A percentile compares a stretch with the other conserved stretches of the same genome.
These are phyloP conservation scores for Calonectria pseudoturangicola DNA, from an alignment of 2,329 filamentous ascomycete genomes.

Conservation along the genomic window DNA sequence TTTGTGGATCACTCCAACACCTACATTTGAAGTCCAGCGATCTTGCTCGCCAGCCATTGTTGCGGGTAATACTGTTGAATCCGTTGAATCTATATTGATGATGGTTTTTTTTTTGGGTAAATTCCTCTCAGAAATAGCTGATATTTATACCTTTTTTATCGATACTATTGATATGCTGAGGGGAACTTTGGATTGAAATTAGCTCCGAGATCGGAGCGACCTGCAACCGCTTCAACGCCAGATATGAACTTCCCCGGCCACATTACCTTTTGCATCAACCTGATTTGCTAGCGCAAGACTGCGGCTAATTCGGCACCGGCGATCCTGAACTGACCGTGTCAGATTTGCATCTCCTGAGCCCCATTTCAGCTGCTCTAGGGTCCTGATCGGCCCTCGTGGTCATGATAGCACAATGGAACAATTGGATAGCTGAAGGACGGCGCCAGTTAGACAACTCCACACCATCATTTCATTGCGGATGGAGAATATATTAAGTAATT, in stretches of 20 bases:
- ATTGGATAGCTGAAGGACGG: neutral
- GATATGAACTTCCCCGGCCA: constrained; percentile 28
- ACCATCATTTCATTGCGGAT: neutral
- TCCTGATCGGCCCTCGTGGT: neutral
- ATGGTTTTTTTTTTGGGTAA: neutral
- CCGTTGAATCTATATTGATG: neutral
- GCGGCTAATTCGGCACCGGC: constrained; percentile 22
- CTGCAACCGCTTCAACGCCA: constrained; percentile 35
- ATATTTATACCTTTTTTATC: constrained; percentile 45
- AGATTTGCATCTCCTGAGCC: neutral
- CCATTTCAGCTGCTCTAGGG: constrained; percentile 1
- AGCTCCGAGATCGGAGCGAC: constrained; percentile 52
- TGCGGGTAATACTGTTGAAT: constrained; percentile 11
- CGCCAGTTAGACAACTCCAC: neutral
- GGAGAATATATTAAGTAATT: neutral
- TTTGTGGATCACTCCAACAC: constrained; percentile 15
- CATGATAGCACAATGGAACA: neutral
- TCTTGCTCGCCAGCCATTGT: constrained; percentile 54
- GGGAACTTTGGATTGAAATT: constrained; percentile 40
- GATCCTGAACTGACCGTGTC: constrained; percentile 49
- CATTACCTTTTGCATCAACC: constrained; percentile 38
- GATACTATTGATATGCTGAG: constrained; percentile 36
- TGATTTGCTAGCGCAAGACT: constrained; percentile 39
- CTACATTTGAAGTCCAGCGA: constrained; percentile 55
- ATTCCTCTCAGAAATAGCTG: neutral